phyloP scores from a whole-genome alignment of 306 rosid species.

The Ziziphus jujuba region DNA sequence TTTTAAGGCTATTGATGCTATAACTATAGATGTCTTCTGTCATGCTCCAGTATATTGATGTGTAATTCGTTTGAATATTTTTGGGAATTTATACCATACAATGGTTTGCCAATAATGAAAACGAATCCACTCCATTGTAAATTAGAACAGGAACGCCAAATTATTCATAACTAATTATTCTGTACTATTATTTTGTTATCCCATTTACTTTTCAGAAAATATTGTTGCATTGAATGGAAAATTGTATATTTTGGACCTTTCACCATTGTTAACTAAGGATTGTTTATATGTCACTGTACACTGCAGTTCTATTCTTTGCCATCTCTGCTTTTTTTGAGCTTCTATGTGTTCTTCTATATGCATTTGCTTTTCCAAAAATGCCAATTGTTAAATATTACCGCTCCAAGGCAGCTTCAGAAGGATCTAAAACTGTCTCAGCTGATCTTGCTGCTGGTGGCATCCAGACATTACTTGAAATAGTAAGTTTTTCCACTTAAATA shows the following conservation, averaged over 20 bases:
- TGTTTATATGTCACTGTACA: constrained; percentile 7
- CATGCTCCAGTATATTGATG: no score
- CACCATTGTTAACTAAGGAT: background rate
- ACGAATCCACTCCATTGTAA: background rate
- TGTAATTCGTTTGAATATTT: no score
- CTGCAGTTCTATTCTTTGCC: constrained; percentile 78
- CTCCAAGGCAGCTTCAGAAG: constrained; percentile 82
- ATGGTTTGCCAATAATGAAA: background rate
- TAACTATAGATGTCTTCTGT: no score
- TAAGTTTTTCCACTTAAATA: constrained; percentile 10
- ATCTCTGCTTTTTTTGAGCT: constrained; percentile 68
- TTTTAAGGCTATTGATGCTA: no score
- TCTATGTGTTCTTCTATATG: constrained; percentile 68
- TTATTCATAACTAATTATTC: background rate
- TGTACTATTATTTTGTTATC: background rate
- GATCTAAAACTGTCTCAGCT: constrained; percentile 78
- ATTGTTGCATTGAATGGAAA: background rate
- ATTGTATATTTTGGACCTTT: background rate
- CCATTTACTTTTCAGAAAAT: background rate
- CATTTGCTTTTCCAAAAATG: constrained; percentile 63
- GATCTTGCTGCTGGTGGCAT: constrained; percentile 90
- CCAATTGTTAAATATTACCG: constrained; percentile 82
- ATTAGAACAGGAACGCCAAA: background rate
- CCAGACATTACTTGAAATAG: constrained; percentile 33
- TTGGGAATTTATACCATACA: no score